Conservation (phyloP, 768 basidiomycete species). For the Trametes sanguinea region DNA sequence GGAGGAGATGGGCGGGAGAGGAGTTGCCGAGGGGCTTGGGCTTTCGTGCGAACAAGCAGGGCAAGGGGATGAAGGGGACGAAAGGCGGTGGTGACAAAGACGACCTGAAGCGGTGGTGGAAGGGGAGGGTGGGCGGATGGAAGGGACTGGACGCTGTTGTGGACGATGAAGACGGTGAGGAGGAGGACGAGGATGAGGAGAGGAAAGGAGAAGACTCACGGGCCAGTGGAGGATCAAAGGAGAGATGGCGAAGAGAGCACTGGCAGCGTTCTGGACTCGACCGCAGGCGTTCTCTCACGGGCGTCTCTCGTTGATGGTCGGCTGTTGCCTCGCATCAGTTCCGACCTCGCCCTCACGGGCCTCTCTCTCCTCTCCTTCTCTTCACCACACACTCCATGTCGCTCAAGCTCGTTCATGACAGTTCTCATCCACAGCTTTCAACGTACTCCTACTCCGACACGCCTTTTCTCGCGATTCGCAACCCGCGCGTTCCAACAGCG, state of each 20-base stretch:
- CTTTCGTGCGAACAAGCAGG: conserved; percentile 14
- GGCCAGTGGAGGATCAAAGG: conserved; percentile 21
- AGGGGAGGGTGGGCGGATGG: conserved; percentile 15
- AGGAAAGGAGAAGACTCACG: conserved; percentile 8
- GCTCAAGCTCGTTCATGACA: no score
- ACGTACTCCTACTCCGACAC: no score
- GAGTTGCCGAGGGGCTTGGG: conserved; percentile 12
- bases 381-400: no score
- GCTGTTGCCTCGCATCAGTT: conserved; percentile 1
- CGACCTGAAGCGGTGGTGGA: neutral
- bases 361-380: neutral
- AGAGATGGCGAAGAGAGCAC: conserved; percentile 17
- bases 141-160: conserved; percentile 6
- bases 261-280: neutral
- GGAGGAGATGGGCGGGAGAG: conserved; percentile 7
- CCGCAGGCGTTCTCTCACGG: neutral
- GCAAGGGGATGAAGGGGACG: neutral
- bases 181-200: neutral
- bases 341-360: neutral
- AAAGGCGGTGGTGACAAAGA: neutral
- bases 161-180: neutral
- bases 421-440: no score
- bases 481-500: no score
- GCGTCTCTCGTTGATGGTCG: neutral
- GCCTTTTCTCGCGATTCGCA: no score